These are phyloP conservation scores for Exophiala oligosperma DNA, from an alignment of 2,329 filamentous ascomycete genomes.

Conservation along the genomic window DNA sequence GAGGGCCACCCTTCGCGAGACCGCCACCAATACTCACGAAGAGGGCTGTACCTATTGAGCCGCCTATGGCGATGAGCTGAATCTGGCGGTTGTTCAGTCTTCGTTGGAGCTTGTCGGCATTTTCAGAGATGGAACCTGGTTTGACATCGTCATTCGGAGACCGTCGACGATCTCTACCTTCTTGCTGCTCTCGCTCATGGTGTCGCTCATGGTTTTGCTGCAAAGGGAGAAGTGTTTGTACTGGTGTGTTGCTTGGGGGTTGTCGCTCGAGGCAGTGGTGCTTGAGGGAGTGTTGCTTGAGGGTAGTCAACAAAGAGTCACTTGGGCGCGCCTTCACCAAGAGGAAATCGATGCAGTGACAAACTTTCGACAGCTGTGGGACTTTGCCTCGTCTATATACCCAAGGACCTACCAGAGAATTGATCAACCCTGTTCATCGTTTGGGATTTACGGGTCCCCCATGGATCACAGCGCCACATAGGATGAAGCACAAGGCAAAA, in stretches of 20 bases:
- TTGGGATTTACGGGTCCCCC: no score
- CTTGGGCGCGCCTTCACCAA: no score
- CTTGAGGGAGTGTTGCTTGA: no score
- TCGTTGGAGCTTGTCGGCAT: conserved; percentile 44
- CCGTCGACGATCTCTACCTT: conserved; percentile 9
- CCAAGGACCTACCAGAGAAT: no score
- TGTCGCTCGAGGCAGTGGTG: not conserved
- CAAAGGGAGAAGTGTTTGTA: not conserved
- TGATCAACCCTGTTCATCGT: no score
- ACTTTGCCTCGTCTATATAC: no score
- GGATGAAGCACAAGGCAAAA: no score
- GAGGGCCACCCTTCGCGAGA: conserved; percentile 40
- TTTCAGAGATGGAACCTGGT: conserved; percentile 29
- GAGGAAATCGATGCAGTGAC: no score
- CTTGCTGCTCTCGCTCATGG: conserved; percentile 12
- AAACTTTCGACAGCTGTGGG: no score
- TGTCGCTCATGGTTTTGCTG: not conserved
- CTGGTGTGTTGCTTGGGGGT: not conserved
- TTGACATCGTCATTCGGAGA: not conserved
- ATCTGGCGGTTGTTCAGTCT: conserved; percentile 57
- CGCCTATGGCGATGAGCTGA: conserved; percentile 52
- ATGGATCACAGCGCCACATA: no score
- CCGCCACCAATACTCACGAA: conserved; percentile 42
- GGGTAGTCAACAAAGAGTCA: no score
- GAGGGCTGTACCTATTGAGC: conserved; percentile 41